Conservation (phyloP, 169 alveolate genomes). For the Babesia sp. region DNA sequence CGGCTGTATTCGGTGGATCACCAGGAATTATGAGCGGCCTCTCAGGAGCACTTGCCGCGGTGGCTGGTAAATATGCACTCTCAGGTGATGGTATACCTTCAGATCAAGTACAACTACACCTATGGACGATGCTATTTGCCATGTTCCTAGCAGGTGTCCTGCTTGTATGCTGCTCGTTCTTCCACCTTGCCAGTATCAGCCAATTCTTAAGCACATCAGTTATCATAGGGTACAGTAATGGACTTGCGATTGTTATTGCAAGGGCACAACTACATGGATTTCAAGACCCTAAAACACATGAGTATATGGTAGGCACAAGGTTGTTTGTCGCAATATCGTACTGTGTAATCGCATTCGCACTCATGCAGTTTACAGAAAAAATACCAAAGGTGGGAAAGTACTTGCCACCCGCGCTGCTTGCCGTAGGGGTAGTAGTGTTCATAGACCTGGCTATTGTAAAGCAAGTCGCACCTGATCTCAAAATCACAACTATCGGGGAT, state of each 20-base stretch:
- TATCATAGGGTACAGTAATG: constrained; percentile 80
- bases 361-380: constrained; percentile 49
- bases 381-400: constrained; percentile 64
- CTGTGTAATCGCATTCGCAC: constrained; percentile 46
- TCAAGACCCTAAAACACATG: constrained; percentile 69
- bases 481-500: constrained; percentile 74
- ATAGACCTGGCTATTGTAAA: constrained; percentile 55
- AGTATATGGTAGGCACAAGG: constrained; percentile 65
- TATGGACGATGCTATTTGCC: constrained; percentile 47
- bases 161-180: constrained; percentile 69
- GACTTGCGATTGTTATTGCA: constrained; percentile 76
- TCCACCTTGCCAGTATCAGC: constrained; percentile 76
- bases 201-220: constrained; percentile 81
- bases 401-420: constrained; percentile 75
- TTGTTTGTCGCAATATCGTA: constrained; percentile 47
- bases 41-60: constrained; percentile 77
- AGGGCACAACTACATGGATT: constrained; percentile 80
- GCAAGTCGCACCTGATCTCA: constrained; percentile 58
- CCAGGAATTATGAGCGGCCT: constrained; percentile 81
- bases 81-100: constrained; percentile 6
- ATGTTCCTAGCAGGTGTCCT: constrained; percentile 72
- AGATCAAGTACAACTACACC: constrained; percentile 6
- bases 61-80: constrained; percentile 70
- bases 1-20: constrained; percentile 78
- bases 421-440: constrained; percentile 69